Conservation (phyloP, 1,139 yeast species). For the Trichomonascaceae sp. region DNA sequence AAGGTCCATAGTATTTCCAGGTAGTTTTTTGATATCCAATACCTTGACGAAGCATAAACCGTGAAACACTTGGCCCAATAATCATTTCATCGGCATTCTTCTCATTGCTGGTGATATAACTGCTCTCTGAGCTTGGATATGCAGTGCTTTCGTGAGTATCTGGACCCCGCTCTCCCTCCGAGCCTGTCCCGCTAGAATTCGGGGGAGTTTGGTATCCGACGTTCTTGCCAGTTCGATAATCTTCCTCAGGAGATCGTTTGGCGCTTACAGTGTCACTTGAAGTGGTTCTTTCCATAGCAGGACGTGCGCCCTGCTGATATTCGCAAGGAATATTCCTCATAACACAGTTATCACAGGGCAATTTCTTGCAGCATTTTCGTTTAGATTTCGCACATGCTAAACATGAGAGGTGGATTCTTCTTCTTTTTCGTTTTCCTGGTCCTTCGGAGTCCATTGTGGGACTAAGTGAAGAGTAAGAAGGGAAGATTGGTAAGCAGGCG, state of each 20-base stretch:
- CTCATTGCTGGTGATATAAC: background rate
- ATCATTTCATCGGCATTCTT: background rate
- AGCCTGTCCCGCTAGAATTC: background rate
- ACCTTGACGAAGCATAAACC: conserved; percentile 17
- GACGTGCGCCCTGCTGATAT: conserved; percentile 12
- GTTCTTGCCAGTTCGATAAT: background rate
- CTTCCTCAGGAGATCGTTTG: background rate
- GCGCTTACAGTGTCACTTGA: background rate
- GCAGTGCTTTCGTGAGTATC: background rate
- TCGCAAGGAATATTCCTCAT: conserved; percentile 17
- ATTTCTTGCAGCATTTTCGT: conserved; percentile 18
- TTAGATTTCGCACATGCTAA: conserved; percentile 19
- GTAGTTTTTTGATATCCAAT: conserved; percentile 14
- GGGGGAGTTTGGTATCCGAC: background rate
- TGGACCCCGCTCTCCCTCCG: background rate
- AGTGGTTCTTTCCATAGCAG: background rate
- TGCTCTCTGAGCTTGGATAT: background rate
- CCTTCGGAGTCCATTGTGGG: background rate
- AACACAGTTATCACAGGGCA: conserved; percentile 19
- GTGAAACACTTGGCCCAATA: background rate
- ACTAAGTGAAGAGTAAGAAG: background rate
- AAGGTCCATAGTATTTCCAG: conserved; percentile 19
- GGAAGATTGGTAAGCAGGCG: background rate
- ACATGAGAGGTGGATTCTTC: conserved; percentile 18
- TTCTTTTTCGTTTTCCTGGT: conserved; percentile 10